Percentiles rank a stretch among this genome's conserved stretches.
phyloP scores from a whole-genome alignment of 2,329 filamentous ascomycete genomes.

The Aureobasidium sp. region DNA sequence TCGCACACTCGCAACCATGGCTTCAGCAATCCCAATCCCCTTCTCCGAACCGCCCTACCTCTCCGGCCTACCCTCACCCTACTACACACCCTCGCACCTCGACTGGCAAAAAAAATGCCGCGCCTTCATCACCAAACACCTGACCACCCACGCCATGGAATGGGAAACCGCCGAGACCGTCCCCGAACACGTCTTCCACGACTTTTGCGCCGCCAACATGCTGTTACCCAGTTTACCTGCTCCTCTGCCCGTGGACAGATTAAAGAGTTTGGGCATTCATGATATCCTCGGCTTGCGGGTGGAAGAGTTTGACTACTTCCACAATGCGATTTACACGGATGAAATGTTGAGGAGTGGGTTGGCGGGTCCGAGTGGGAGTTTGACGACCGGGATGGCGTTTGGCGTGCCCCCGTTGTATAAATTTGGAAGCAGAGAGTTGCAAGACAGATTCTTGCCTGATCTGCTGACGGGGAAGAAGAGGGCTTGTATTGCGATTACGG shows the following conservation, averaged over 20 bases:
- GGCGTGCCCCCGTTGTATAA: slow-evolving; percentile 66
- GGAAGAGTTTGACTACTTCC: slow-evolving; percentile 67
- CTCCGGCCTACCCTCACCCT: slow-evolving; percentile 61
- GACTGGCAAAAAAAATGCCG: slow-evolving; percentile 63
- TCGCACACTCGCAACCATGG: not conserved
- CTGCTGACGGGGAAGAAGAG: slow-evolving; percentile 60
- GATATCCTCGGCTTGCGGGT: slow-evolving; percentile 60
- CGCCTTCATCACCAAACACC: slow-evolving; percentile 57
- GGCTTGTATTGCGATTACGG: slow-evolving; percentile 70
- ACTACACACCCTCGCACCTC: slow-evolving; percentile 60
- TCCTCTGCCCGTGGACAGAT: slow-evolving; percentile 60
- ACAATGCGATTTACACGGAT: slow-evolving; percentile 63
- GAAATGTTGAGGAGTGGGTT: slow-evolving; percentile 64
- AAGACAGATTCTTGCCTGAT: slow-evolving; percentile 61
- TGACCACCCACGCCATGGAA: slow-evolving; percentile 56
- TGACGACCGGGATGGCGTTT: slow-evolving; percentile 67
- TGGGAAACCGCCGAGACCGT: slow-evolving; percentile 63
- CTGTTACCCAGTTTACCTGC: slow-evolving; percentile 63
- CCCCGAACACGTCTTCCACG: slow-evolving; percentile 56
- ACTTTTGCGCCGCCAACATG: slow-evolving; percentile 61
- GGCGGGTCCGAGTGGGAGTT: slow-evolving; percentile 54
- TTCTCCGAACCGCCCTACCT: slow-evolving; percentile 71
- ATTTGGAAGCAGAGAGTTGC: slow-evolving; percentile 55
- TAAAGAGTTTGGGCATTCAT: slow-evolving; percentile 58
- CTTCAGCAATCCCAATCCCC: slow-evolving; percentile 41